Evolutionary conservation across 768 basidiomycete genomes (phyloP), one percentile per base, ranked within the genome.

Genomic region (Termitomyces heimii): DNA sequence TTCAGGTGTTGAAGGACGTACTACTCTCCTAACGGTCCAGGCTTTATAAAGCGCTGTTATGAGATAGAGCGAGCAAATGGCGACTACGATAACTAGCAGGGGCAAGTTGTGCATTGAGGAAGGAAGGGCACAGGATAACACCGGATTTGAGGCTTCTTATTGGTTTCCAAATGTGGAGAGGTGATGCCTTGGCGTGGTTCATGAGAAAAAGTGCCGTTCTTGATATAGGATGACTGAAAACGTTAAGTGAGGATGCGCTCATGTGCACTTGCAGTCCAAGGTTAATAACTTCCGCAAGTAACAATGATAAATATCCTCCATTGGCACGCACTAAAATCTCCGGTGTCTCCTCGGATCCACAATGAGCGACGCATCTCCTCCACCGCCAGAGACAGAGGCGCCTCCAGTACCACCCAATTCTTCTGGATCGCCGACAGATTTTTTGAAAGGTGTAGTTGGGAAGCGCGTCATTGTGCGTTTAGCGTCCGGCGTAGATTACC

Each of bases 371-470:
- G 16, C 62, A 28, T 71, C 72, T 5, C 68, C 71, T 16, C 72
- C 70, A 4, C 70, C 72, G 6, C 67, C 65, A 43, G 63, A 60
- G 14, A 62, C 79, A 1, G 77, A 82, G 4, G 81, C 84, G 3
- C 80, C 81, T 6, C 75, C 76, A 13, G 79, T 79, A 0, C 79
- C 82, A 7, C 58, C 70, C 5, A 63, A 72, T 1, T 68, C 78
- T 24, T 79, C 85, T 8, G 94, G 94, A 3, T 94, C 93, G 6
- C 94, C 93, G 0, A 93, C 92, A 0, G 93, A 94, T 62, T 98
- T 96, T 65, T 70, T 98, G 58, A 95, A 96, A 72, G 92, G 90
- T 32, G 94, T 98, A 22, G 94, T 98, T 8, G 96, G 96, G n/a
- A 96, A 96, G 71, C 81, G 82, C 57, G 95, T 98, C 52, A 90